These are phyloP conservation scores for Theobroma cacao DNA, from an alignment of 345 rosid genomes.

Conservation along the genomic window DNA sequence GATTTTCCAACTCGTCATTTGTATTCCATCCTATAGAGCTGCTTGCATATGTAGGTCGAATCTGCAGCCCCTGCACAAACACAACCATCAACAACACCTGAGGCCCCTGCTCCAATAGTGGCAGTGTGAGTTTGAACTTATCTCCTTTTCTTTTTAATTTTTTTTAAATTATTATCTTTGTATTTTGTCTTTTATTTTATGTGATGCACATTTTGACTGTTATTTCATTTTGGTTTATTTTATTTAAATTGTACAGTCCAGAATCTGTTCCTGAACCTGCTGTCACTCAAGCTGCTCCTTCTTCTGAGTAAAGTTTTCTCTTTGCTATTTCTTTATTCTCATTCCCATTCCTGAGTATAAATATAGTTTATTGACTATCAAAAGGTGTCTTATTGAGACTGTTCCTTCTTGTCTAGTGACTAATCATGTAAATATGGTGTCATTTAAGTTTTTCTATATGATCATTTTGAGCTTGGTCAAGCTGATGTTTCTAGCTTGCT, in stretches of 20 bases:
- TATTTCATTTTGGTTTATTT: background rate
- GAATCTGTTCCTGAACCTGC: background rate
- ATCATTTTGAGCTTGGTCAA: background rate
- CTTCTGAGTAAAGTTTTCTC: background rate
- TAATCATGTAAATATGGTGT: no score
- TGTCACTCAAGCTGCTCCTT: background rate
- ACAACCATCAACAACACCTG: constrained; percentile 28
- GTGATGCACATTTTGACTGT: background rate
- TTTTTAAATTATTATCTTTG: no score
- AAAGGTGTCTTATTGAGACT: no score
- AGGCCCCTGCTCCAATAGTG: constrained; percentile 32
- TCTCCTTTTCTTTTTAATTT: background rate
- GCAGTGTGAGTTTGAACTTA: constrained; percentile 28
- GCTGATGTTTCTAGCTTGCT: background rate
- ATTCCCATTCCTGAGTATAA: no score
- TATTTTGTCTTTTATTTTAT: background rate
- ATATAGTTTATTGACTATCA: no score
- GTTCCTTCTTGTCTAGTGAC: no score
- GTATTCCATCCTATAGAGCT: background rate
- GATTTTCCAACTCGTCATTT: no score
- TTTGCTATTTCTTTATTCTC: no score
- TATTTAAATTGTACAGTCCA: background rate
- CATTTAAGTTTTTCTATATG: no score
- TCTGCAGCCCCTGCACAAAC: constrained; percentile 30
- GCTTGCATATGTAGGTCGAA: constrained; percentile 37